Conservation (phyloP, 2,329 filamentous ascomycete genomes). For the Magnaporthales sp. region DNA sequence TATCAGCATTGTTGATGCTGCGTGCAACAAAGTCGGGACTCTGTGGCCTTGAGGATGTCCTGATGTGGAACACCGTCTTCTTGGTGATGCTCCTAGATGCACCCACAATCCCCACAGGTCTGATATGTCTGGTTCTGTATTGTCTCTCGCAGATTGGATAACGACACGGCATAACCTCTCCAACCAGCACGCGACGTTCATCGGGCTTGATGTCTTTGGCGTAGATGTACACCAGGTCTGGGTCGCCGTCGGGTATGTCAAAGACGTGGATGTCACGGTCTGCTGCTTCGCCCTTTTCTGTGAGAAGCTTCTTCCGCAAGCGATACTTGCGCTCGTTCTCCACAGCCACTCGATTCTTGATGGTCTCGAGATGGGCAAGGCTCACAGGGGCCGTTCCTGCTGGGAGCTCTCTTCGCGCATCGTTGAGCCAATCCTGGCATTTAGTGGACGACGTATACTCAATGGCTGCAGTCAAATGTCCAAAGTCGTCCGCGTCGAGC, state of each 20-base stretch:
- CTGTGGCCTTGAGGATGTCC: background rate
- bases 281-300: background rate
- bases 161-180: background rate
- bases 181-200: background rate
- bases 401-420: background rate
- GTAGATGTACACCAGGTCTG: background rate
- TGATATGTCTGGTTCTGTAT: background rate
- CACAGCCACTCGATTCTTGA: background rate
- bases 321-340: background rate
- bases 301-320: background rate
- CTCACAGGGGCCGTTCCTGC: background rate
- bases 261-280: background rate
- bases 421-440: background rate
- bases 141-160: background rate
- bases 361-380: background rate
- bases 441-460: no score
- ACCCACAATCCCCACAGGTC: background rate
- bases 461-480: background rate
- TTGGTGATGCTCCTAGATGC: background rate
- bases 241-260: background rate
- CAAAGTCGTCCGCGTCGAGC: background rate
- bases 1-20: background rate
- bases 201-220: background rate
- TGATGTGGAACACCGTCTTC: background rate
- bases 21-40: background rate